Conservation (phyloP, 2,329 filamentous ascomycete species). For the Alternaria atra region DNA sequence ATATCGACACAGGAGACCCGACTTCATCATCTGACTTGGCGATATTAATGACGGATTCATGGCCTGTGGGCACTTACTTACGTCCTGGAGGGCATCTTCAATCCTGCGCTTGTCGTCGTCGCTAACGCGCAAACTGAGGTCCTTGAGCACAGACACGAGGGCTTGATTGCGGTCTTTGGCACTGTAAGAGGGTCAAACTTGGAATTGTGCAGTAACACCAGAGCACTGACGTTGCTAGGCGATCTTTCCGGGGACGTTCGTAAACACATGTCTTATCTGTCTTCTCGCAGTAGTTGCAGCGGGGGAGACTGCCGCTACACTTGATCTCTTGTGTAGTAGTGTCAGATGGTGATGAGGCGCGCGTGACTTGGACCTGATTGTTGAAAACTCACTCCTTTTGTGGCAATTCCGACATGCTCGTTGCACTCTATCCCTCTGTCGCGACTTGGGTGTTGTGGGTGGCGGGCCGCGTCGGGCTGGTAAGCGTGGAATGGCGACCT, state of each 20-base stretch:
- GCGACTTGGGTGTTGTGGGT: constrained; percentile 9
- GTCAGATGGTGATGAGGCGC: not conserved
- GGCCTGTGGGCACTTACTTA: not conserved
- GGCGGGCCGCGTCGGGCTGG: constrained; percentile 13
- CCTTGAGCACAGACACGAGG: constrained; percentile 22
- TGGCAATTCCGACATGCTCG: constrained; percentile 25
- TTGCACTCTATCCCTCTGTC: constrained; percentile 15
- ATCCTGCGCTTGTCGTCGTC: constrained; percentile 22
- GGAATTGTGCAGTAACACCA: not conserved
- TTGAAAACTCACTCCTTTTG: constrained; percentile 22
- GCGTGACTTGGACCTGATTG: not conserved
- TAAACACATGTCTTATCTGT: constrained; percentile 39
- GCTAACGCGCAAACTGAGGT: constrained; percentile 24
- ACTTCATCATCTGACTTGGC: constrained; percentile 12
- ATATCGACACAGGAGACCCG: constrained; percentile 1
- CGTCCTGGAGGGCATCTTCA: constrained; percentile 20
- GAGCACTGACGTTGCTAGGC: constrained; percentile 33
- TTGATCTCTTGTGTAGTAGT: constrained; percentile 39
- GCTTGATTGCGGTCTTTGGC: constrained; percentile 24
- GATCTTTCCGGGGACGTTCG: constrained; percentile 39
- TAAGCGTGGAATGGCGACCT: constrained; percentile 19
- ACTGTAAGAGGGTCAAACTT: constrained; percentile 12
- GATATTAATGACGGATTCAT: not conserved
- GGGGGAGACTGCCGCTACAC: constrained; percentile 43
- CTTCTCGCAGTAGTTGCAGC: constrained; percentile 43